Conservation (phyloP, 345 rosid genomes). For the Eucalyptus curtisii region DNA sequence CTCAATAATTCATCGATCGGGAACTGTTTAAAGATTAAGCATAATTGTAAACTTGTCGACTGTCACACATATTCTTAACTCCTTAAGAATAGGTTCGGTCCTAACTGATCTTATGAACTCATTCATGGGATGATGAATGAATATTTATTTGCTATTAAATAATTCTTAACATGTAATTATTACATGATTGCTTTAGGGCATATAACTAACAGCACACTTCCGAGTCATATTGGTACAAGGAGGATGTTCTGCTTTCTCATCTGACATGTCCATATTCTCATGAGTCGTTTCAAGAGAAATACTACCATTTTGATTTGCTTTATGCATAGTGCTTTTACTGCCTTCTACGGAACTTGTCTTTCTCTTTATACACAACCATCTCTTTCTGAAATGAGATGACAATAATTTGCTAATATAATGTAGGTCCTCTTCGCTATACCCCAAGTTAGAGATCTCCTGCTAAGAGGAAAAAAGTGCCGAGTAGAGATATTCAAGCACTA, state of each 20-base stretch:
- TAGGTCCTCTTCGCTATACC: conserved; percentile 38
- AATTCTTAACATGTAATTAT: too few relatives aligned
- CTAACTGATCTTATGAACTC: too few relatives aligned
- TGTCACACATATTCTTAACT: too few relatives aligned
- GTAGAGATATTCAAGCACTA: conserved; percentile 24
- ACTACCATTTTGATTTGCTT: conserved; percentile 9
- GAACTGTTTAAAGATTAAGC: too few relatives aligned
- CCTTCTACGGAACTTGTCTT: conserved; percentile 22
- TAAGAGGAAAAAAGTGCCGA: conserved; percentile 19
- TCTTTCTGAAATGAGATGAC: conserved; percentile 49
- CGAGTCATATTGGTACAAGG: too few relatives aligned
- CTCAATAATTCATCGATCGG: too few relatives aligned
- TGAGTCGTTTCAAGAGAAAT: conserved; percentile 55
- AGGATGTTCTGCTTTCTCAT: conserved; percentile 11
- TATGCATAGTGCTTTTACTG: not conserved
- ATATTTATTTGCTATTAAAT: too few relatives aligned
- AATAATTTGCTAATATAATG: conserved; percentile 29
- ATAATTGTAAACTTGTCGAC: too few relatives aligned
- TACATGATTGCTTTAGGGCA: too few relatives aligned
- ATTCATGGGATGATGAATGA: too few relatives aligned
- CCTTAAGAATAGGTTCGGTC: too few relatives aligned
- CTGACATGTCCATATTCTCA: conserved; percentile 47
- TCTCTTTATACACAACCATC: conserved; percentile 57
- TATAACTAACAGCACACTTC: too few relatives aligned
- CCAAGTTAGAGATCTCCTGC: conserved; percentile 21